Percentiles rank a stretch among this genome's conserved stretches.
Conservation (phyloP, 1,284 basidiomycete genomes). For the Sporisorium reilianum region DNA sequence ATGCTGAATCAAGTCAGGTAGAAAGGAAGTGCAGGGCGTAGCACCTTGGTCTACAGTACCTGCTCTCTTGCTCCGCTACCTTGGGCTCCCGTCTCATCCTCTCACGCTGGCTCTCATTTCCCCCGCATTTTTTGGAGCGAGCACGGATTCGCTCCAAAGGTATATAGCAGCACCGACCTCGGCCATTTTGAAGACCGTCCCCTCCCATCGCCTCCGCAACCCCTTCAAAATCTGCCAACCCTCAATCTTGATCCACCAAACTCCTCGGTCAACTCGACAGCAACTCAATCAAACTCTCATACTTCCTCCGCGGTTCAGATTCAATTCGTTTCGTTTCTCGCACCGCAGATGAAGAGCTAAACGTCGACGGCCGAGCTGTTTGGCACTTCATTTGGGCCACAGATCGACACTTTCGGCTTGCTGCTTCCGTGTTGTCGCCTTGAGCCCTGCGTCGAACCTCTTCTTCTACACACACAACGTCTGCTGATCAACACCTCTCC, state of each 20-base stretch:
- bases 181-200: slow-evolving; percentile 1
- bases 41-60: neutral
- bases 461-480: neutral
- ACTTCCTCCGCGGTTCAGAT: too few relatives aligned
- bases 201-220: neutral
- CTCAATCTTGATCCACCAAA: neutral
- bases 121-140: slow-evolving; percentile 1
- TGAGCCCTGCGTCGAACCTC: neutral
- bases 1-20: too few relatives aligned
- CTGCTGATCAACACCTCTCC: neutral
- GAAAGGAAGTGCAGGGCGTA: too few relatives aligned
- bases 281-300: neutral
- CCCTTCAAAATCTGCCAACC: neutral
- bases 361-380: neutral
- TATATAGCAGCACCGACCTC: slow-evolving; percentile 1
- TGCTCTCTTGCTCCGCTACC: neutral
- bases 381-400: neutral
- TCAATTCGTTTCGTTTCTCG: neutral
- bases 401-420: neutral
- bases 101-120: neutral
- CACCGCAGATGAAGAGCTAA: neutral
- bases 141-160: neutral
- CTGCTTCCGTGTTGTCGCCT: neutral
- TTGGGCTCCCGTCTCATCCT: neutral
- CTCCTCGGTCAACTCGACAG: neutral